Evolutionary conservation across 495 filamentous ascomycete species (phyloP), one percentile per base, ranked within the genome.

Genomic region (Bathelium albidoporum): DNA sequence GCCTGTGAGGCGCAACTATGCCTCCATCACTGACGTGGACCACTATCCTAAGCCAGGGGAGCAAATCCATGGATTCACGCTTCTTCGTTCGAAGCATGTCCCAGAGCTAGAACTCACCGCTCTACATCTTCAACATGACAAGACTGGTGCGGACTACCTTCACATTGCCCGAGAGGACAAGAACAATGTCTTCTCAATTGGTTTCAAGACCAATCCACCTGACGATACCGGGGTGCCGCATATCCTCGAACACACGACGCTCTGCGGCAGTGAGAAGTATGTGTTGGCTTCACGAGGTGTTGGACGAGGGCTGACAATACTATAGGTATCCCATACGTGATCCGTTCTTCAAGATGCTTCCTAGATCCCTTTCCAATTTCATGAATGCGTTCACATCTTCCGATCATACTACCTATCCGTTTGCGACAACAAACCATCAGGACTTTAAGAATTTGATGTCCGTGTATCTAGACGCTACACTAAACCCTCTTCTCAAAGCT

Each of bases 291-390:
- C 31, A 26, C 22, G 45, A 32, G 16, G 24, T 29, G 59, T 67
- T 34, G 59, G 11, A 60, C 12, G 32, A 34, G 43, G 2, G 53
- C 72, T 78, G 59, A 73, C 61, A 55, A 64, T 62, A 66, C 29
- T 11, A 28, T 71, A 95, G 90, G 73, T 96, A 92, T 75, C 95
- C 94, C 20, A 89, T 98, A 65, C 88, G 94, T 61, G 94, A 98
- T 74, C 94, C 94, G 0, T 98, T 98, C 79, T 97, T 98, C 78
- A 98, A 97, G 81, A 98, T 98, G 94, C 83, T 98, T 31, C 95
- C 93, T 16, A 87, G 94, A 58, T 96, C 94, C 28, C 83, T 98
- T 2, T 96, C 94, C 44, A 98, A 97, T 73, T 97, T 96, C 72
- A 98, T 98, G 94, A 98, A 98, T 72, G 94, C 94, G 52, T 95